phyloP scores from a whole-genome alignment of 345 rosid species.

The Dipteronia sinensis region DNA sequence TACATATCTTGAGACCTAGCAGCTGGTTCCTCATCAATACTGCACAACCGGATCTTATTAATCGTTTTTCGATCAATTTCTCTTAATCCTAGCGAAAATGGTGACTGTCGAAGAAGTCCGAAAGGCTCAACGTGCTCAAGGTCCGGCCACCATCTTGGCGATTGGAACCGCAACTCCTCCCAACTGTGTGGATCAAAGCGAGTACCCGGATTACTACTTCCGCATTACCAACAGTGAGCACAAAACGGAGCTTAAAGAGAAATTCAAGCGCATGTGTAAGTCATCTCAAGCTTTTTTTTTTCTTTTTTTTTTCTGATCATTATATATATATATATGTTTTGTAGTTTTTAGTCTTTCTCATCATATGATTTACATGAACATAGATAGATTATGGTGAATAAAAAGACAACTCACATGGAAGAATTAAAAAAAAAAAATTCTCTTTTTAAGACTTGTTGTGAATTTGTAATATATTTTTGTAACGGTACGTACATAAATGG shows the following conservation, averaged over 20 bases:
- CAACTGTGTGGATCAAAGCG: constrained; percentile 43
- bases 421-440: too few relatives aligned
- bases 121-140: constrained; percentile 43
- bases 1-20: neutral
- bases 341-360: too few relatives aligned
- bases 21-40: neutral
- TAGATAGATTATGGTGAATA: too few relatives aligned
- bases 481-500: too few relatives aligned
- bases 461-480: too few relatives aligned
- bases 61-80: neutral
- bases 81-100: constrained; percentile 21
- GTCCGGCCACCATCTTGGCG: constrained; percentile 56
- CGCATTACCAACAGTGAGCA: constrained; percentile 60
- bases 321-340: too few relatives aligned
- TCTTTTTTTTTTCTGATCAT: neutral
- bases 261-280: constrained; percentile 69
- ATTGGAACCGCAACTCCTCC: constrained; percentile 57
- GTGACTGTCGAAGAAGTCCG: constrained; percentile 47
- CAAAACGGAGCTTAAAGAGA: constrained; percentile 50
- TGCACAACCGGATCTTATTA: neutral
- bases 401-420: too few relatives aligned
- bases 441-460: too few relatives aligned
- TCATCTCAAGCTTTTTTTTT: neutral
- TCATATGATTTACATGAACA: too few relatives aligned
- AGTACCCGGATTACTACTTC: constrained; percentile 55